Conservation (phyloP, 805 yeast species). For the Lipomyces lipofer region DNA sequence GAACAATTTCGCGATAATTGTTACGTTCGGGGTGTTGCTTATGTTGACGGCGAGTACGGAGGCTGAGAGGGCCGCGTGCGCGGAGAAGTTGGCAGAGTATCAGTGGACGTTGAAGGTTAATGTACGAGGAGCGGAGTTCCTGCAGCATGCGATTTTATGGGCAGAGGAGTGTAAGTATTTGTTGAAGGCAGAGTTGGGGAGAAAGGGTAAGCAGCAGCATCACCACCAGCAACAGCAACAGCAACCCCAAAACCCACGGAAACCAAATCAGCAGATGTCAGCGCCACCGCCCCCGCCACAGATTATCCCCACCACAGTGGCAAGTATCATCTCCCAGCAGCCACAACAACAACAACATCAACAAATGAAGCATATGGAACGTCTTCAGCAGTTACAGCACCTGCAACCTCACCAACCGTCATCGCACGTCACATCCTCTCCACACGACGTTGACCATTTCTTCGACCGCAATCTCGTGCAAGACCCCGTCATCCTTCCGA, state of each 20-base stretch:
- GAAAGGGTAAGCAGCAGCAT: conserved; percentile 2
- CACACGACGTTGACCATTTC: not conserved
- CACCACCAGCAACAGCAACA: conserved; percentile 5
- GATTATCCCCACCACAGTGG: not conserved
- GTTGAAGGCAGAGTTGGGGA: conserved; percentile 27
- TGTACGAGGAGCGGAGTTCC: conserved; percentile 35
- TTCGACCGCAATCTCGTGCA: not conserved
- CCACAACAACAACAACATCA: conserved; percentile 11
- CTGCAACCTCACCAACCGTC: conserved; percentile 7
- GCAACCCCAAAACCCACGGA: conserved; percentile 1
- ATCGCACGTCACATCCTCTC: not conserved
- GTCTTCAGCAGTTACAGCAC: conserved; percentile 23
- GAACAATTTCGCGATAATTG: conserved; percentile 33
- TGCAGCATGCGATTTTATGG: conserved; percentile 36
- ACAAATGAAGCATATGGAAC: conserved; percentile 13
- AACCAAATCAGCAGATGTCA: not conserved
- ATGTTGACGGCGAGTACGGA: conserved; percentile 29
- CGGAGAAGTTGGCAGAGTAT: conserved; percentile 32
- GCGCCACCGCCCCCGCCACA: not conserved
- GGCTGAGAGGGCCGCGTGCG: conserved; percentile 26
- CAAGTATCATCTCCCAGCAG: no score
- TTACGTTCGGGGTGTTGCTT: conserved; percentile 34
- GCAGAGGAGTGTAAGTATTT: conserved; percentile 33
- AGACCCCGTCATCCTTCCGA: conserved; percentile 8
- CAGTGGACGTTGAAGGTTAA: conserved; percentile 34